These are phyloP conservation scores for Fusarium napiforme DNA, from an alignment of 2,329 filamentous ascomycete genomes.

Conservation along the genomic window DNA sequence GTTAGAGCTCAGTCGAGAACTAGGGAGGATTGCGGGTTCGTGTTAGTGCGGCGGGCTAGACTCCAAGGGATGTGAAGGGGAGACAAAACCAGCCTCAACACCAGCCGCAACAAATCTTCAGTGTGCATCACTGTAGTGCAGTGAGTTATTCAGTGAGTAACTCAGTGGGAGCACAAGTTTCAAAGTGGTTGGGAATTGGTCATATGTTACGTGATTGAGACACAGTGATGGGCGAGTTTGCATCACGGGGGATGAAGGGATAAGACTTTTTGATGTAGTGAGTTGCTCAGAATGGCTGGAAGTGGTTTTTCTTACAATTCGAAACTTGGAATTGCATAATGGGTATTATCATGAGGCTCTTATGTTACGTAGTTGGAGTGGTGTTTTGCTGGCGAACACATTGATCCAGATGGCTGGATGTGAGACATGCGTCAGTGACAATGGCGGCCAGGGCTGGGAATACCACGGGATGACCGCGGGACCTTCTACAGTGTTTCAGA, in stretches of 20 bases:
- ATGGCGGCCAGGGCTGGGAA: conserved; percentile 12
- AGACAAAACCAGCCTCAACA: background rate
- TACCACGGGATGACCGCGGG: background rate
- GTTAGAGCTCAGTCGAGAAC: conserved; percentile 22
- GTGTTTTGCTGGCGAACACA: background rate
- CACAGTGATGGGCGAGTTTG: background rate
- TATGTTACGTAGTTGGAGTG: background rate
- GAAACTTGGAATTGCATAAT: background rate
- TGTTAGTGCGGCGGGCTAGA: conserved; percentile 24
- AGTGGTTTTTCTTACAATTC: fast-evolving
- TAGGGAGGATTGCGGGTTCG: conserved; percentile 31
- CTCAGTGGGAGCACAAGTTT: background rate
- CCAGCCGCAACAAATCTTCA: background rate
- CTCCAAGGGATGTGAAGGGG: background rate
- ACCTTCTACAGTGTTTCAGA: background rate
- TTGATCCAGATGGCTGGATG: conserved; percentile 14
- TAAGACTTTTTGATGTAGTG: background rate
- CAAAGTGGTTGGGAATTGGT: background rate
- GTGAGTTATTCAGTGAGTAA: background rate
- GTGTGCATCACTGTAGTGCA: background rate
- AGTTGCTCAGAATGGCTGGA: background rate
- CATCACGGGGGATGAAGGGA: background rate
- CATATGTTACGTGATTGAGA: conserved; percentile 6
- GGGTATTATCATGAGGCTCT: background rate
- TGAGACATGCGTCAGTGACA: conserved; percentile 23